phyloP scores from a whole-genome alignment of 345 rosid genomes.

The Brassica juncea region DNA sequence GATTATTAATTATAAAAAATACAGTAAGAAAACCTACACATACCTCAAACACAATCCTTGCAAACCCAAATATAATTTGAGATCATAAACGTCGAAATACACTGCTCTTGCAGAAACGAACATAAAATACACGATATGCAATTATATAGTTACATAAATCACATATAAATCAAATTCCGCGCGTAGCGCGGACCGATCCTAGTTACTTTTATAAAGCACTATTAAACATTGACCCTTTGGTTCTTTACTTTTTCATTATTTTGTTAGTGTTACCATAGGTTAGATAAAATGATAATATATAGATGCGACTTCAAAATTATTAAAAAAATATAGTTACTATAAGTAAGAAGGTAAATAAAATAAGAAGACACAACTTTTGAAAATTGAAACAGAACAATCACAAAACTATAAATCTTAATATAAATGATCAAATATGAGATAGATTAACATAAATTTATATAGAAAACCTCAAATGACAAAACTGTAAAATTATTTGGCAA shows the following conservation, averaged over 20 bases:
- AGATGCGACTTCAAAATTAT: neutral
- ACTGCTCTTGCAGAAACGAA: neutral
- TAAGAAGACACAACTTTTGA: neutral
- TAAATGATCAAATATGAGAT: neutral
- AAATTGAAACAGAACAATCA: neutral
- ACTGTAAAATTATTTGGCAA: neutral
- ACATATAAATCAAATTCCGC: neutral
- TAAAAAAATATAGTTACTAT: too few species aligned
- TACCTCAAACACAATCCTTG: neutral
- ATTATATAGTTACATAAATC: neutral
- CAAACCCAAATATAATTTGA: neutral
- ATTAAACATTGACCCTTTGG: constrained; percentile 30
- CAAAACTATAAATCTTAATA: neutral
- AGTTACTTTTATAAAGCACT: constrained; percentile 32
- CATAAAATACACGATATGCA: neutral
- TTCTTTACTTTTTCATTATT: constrained; percentile 7
- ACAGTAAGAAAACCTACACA: neutral
- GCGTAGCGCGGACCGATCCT: neutral
- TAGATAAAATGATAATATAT: constrained; percentile 11
- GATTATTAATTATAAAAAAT: neutral
- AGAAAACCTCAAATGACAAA: neutral
- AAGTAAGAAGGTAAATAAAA: too few species aligned
- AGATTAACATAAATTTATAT: neutral
- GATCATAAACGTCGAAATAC: neutral
- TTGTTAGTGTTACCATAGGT: constrained; percentile 36